Conservation (phyloP, 2,329 filamentous ascomycete species). For the Pyrenochaeta sp. region DNA sequence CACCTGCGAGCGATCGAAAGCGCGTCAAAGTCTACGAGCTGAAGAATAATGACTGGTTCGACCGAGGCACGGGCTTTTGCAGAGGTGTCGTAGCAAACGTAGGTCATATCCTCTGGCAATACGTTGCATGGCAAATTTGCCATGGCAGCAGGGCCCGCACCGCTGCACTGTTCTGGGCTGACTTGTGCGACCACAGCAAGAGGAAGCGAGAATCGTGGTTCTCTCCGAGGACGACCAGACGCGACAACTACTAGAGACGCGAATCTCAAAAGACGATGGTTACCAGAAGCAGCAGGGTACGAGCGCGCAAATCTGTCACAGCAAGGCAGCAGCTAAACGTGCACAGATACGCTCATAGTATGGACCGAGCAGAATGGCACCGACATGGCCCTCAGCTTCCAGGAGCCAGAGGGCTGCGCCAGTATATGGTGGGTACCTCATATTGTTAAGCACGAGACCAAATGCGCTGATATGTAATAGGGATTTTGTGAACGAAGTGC, state of each 20-base stretch:
- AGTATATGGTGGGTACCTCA: conserved; percentile 76
- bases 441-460: background rate
- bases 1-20: conserved; percentile 61
- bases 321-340: conserved; percentile 26
- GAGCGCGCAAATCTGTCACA: conserved; percentile 26
- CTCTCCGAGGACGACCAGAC: conserved; percentile 92
- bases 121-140: conserved; percentile 19
- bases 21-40: conserved; percentile 99
- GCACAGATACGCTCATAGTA: conserved; percentile 90
- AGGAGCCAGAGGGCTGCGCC: conserved; percentile 93
- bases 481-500: conserved; percentile 90
- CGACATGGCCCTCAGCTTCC: conserved; percentile 98
- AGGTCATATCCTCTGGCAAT: conserved; percentile 50
- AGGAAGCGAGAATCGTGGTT: conserved; percentile 88
- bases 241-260: conserved; percentile 84
- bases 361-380: conserved; percentile 93
- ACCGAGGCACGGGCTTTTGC: conserved; percentile 95
- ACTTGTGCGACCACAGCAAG: conserved; percentile 65
- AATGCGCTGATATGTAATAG: conserved; percentile 57
- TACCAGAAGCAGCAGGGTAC: conserved; percentile 98
- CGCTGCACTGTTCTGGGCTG: conserved; percentile 38
- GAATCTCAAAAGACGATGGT: conserved; percentile 90
- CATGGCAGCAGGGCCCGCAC: conserved; percentile 15
- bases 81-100: conserved; percentile 78
- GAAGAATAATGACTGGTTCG: conserved; percentile 98